phyloP scores from a whole-genome alignment of 2,329 filamentous ascomycete genomes.

The Ilyonectria robusta region DNA sequence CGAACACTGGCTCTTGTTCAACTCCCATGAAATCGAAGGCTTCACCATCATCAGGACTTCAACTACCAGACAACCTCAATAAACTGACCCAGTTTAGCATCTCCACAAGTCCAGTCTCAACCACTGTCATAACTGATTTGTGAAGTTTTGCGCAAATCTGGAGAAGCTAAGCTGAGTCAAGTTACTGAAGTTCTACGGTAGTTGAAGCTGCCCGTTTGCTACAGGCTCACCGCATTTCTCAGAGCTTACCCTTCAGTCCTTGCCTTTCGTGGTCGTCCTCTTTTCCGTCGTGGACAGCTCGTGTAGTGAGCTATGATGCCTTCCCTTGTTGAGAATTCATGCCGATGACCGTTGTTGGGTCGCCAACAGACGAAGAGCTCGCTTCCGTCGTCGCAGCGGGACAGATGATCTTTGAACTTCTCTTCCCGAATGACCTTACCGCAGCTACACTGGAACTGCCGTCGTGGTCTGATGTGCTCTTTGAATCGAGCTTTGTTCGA shows the following conservation, averaged over 20 bases:
- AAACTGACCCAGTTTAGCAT: too few relatives aligned
- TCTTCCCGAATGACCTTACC: conserved; percentile 8
- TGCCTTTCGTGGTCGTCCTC: background rate
- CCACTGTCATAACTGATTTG: too few relatives aligned
- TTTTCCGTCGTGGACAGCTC: background rate
- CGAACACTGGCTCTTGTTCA: too few relatives aligned
- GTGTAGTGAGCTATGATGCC: background rate
- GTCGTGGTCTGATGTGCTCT: conserved; percentile 1
- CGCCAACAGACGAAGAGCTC: conserved; percentile 4
- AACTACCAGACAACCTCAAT: too few relatives aligned
- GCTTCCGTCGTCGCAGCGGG: background rate
- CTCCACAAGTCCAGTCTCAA: too few relatives aligned
- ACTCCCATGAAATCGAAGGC: too few relatives aligned
- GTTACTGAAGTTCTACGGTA: too few relatives aligned
- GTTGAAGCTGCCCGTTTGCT: too few relatives aligned
- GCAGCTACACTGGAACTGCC: conserved; percentile 4
- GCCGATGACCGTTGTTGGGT: background rate
- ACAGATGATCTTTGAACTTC: background rate
- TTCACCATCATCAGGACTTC: too few relatives aligned
- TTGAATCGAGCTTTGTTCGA: background rate
- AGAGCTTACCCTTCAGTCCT: background rate
- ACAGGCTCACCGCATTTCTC: background rate
- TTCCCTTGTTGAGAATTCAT: background rate
- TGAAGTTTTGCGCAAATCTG: too few relatives aligned
- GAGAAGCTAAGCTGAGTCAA: too few relatives aligned